Evolutionary conservation across 116 monocot genomes (phyloP).

Genomic region (Zostera marina): DNA sequence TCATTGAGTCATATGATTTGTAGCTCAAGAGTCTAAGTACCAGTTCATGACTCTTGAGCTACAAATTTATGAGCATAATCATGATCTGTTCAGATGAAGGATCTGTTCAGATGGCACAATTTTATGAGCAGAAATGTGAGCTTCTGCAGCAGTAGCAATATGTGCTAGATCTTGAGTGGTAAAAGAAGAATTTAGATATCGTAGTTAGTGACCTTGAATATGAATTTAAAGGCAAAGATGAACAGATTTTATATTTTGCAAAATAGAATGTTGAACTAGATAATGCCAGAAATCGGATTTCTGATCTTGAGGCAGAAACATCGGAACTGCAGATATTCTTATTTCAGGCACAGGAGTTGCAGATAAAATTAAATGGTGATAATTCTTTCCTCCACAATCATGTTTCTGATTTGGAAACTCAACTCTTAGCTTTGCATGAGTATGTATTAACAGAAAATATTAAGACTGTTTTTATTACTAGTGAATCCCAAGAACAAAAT

Average conservation of each 20-base stretch:
- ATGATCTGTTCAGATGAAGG: conserved; percentile 11
- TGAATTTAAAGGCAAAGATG: conserved; percentile 35
- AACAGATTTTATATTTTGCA: conserved; percentile 25
- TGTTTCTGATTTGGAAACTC: conserved; percentile 29
- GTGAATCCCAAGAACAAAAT: conserved; percentile 11
- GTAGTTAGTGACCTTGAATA: conserved; percentile 27
- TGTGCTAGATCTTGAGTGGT: conserved; percentile 8
- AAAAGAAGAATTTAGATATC: conserved; percentile 8
- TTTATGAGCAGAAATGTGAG: conserved; percentile 12
- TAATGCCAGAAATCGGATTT: conserved; percentile 19
- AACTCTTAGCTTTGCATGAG: conserved; percentile 23
- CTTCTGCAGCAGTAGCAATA: conserved; percentile 9
- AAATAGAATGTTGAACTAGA: conserved; percentile 33
- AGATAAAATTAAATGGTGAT: conserved; percentile 12
- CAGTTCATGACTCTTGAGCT: too few relatives aligned
- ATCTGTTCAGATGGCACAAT: conserved; percentile 5
- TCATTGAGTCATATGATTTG: too few relatives aligned
- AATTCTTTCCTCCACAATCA: conserved; percentile 18
- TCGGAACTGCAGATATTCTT: conserved; percentile 19
- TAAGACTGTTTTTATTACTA: conserved; percentile 40
- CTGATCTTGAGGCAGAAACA: conserved; percentile 36
- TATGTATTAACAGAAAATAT: conserved; percentile 32
- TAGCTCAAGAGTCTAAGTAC: too few relatives aligned
- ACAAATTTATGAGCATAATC: too few relatives aligned
- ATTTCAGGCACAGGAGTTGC: conserved; percentile 17